These are phyloP conservation scores for Tricholoma sp. DNA, from an alignment of 768 basidiomycete species.

Conservation along the genomic window DNA sequence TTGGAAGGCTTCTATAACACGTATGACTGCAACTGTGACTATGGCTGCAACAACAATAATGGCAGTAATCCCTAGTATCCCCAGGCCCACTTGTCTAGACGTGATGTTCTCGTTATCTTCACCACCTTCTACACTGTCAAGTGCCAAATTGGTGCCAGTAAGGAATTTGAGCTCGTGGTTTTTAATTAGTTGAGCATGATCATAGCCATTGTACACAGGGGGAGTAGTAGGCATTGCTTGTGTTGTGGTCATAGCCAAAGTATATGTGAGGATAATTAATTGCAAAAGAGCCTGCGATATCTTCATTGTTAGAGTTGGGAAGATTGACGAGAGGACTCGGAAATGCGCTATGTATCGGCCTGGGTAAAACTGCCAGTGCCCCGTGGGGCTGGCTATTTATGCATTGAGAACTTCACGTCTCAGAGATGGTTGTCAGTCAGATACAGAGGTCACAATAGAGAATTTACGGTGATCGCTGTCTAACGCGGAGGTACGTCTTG, in stretches of 20 bases:
- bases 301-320: too few species aligned
- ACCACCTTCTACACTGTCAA: too few species aligned
- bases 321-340: neutral
- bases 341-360: neutral
- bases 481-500: too few species aligned
- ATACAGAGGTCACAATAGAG: too few species aligned
- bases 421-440: too few species aligned
- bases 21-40: too few species aligned
- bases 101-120: too few species aligned
- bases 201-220: neutral
- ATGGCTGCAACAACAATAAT: neutral
- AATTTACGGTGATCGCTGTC: too few species aligned
- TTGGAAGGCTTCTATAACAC: too few species aligned
- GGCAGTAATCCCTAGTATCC: too few species aligned
- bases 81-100: too few species aligned
- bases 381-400: neutral
- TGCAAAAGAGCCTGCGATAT: neutral
- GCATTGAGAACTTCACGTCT: neutral
- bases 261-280: neutral
- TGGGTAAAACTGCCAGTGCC: neutral
- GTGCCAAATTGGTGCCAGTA: neutral
- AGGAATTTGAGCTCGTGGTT: neutral
- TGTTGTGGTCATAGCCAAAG: neutral
- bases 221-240: neutral
- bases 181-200: neutral